Base-by-base conservation (phyloP, 805 yeast species). In the Kodamaea nitidulidarum region DNA sequence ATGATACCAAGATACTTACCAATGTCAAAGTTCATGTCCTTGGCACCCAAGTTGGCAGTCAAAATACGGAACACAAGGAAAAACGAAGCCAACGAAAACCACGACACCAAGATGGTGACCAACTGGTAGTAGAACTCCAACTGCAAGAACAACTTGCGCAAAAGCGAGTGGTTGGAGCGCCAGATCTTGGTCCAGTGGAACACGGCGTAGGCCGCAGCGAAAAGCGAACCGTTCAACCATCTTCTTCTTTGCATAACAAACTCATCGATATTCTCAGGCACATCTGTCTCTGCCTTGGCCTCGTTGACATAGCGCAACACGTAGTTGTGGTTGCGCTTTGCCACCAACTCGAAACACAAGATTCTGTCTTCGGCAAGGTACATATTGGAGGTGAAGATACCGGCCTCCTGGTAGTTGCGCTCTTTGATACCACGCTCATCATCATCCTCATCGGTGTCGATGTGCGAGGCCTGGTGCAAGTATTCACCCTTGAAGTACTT, bases 161-260 rank as follows among this genome's bases (percentile, higher is more conserved):
- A 48, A 7, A 74, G 54, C 2, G 95, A 84, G 61, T 93, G 99
- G 51, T 81, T 84, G 0, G 96, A 86, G 44, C 75, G 68, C 95
- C 96, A 91, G 41, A 93, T 84, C 51, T 85, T 84, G 40, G 79
- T 73, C 74, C 90, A 87, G 58, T 90, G 95, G 40, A 85, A 55
- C 47, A 86, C 86, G 2, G 97, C 81, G 58, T 84, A 93, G 39
- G 90, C 70, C 3, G 98, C 98, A 1, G 99, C 98, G 67, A 93
- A 93, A 56, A 93, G 76, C 2, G 98, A 95, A 59, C 99, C 99
- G 61, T 91, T 91, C 45, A 91, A 75, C 98, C 98, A 91, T 71
- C 98, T 81, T 69, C 98, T 83, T 68, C 98, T 82, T 67, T 91
- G 98, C 40, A 93, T 78, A 38, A 91, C 86, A 55, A 93, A 88